Evolutionary conservation across 1,139 yeast species (phyloP).

Genomic region (Candida freyschussii): DNA sequence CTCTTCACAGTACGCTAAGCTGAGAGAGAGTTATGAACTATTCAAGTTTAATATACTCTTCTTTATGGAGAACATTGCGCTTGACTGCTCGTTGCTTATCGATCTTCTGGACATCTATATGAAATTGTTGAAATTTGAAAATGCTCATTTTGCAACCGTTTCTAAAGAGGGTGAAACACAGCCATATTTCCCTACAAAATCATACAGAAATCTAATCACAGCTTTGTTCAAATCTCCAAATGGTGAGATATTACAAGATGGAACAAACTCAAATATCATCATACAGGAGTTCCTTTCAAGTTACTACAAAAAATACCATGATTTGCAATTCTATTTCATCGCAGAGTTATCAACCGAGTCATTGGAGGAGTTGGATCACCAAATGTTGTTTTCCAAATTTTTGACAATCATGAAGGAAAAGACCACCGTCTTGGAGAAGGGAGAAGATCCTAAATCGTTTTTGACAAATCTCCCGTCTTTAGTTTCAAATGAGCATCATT

Average conservation of each 20-base stretch:
- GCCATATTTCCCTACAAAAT: conserved; percentile 58
- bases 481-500: conserved; percentile 51
- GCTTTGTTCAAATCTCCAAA: conserved; percentile 40
- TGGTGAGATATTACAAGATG: conserved; percentile 38
- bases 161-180: conserved; percentile 40
- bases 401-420: conserved; percentile 33
- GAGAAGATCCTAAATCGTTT: conserved; percentile 33
- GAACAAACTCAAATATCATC: conserved; percentile 48
- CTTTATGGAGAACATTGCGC: conserved; percentile 35
- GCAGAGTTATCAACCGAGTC: conserved; percentile 31
- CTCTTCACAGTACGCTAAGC: conserved; percentile 54
- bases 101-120: conserved; percentile 61
- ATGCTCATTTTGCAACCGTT: conserved; percentile 40
- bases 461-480: conserved; percentile 48
- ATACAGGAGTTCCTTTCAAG: conserved; percentile 55
- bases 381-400: conserved; percentile 30
- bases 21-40: conserved; percentile 52
- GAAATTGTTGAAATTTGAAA: conserved; percentile 60
- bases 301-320: conserved; percentile 54
- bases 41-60: conserved; percentile 44
- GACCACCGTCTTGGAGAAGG: conserved; percentile 22
- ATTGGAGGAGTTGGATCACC: conserved; percentile 19
- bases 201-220: conserved; percentile 46
- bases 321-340: conserved; percentile 63
- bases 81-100: conserved; percentile 37